phyloP scores from a whole-genome alignment of 768 basidiomycete genomes.

The Galerina sulciceps region DNA sequence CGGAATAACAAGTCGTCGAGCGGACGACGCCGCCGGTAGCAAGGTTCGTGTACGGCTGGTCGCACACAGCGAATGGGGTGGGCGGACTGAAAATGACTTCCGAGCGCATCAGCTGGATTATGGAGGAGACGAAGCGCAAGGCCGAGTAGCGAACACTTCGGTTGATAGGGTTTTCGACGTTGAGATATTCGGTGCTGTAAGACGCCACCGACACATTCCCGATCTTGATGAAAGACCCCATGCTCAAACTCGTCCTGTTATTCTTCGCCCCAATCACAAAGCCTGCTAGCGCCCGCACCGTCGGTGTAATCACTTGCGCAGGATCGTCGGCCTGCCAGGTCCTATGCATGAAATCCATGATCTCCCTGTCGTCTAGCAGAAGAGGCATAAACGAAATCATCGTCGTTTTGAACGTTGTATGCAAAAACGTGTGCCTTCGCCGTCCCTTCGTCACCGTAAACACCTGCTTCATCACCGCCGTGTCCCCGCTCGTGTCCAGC shows the following conservation, averaged over 20 bases:
- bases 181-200: conserved; percentile 14
- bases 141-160: background rate
- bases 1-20: conserved; percentile 12
- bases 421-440: conserved; percentile 21
- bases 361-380: conserved; percentile 11
- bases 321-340: conserved; percentile 8
- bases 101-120: conserved; percentile 15
- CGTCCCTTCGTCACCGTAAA: conserved; percentile 22
- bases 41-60: conserved; percentile 8
- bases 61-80: conserved; percentile 10
- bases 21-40: conserved; percentile 19
- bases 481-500: conserved; percentile 13
- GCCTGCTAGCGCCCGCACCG: conserved; percentile 5
- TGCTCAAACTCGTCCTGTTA: conserved; percentile 10
- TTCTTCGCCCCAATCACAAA: conserved; percentile 5
- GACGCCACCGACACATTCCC: conserved; percentile 7
- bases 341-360: conserved; percentile 14
- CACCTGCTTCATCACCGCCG: conserved; percentile 25
- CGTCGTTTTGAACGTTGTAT: conserved; percentile 18
- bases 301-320: background rate
- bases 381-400: conserved; percentile 7
- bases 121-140: conserved; percentile 3
- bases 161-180: background rate
- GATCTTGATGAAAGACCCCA: conserved; percentile 10
- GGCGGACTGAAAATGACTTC: conserved; percentile 12